Conservation (phyloP, 1,284 basidiomycete species). For the Polyporus tsugae region DNA sequence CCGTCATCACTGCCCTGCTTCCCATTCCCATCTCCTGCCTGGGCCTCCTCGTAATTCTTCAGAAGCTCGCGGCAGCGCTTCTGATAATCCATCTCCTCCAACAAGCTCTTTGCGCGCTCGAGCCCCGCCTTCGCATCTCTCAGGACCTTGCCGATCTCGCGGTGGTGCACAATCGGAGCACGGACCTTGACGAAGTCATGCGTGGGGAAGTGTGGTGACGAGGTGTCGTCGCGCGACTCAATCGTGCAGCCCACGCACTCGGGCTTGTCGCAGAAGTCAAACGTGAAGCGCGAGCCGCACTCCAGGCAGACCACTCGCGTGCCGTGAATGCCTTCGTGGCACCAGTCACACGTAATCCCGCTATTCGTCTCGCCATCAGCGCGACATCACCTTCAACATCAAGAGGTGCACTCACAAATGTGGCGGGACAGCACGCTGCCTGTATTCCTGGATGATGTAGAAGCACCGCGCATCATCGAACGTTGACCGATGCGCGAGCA, state of each 20-base stretch:
- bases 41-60: neutral
- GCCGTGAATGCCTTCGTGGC: constrained; percentile 32
- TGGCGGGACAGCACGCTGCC: neutral
- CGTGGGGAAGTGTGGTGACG: constrained; percentile 36
- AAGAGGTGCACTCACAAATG: constrained; percentile 8
- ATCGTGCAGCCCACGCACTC: constrained; percentile 14
- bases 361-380: neutral
- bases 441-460: constrained; percentile 12
- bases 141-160: constrained; percentile 34
- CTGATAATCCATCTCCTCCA: constrained; percentile 10
- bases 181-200: constrained; percentile 44
- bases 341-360: constrained; percentile 31
- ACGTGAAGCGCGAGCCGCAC: constrained; percentile 29
- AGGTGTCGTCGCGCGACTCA: constrained; percentile 30
- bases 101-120: constrained; percentile 31
- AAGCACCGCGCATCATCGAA: constrained; percentile 15
- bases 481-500: constrained; percentile 19
- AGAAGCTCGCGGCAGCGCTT: neutral
- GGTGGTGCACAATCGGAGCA: constrained; percentile 33
- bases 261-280: constrained; percentile 39
- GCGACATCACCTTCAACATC: neutral
- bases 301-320: constrained; percentile 37
- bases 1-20: neutral
- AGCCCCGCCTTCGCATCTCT: constrained; percentile 29
- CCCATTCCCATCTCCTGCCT: neutral